Base-by-base conservation (phyloP, 805 yeast genomes). In the Pichia ethanolica region DNA sequence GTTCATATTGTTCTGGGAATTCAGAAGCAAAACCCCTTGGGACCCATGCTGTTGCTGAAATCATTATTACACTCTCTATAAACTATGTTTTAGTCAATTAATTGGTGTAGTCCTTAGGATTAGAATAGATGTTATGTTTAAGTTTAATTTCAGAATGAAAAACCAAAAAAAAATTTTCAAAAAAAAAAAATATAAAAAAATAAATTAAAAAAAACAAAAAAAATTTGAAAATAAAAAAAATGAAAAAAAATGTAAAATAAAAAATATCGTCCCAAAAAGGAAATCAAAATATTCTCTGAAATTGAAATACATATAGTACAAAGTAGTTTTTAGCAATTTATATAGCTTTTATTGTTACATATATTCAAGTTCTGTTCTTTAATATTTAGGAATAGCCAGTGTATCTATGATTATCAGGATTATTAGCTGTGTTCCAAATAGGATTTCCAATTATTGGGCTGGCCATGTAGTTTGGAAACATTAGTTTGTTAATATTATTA, bases 1-100 rank as follows among this genome's bases (percentile, higher is more conserved):
- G 71, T 57, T 88, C 96, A 60, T 89, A 89, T 62, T 85, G 79
- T 60, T 81, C 88, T 6, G 99, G 98, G 63, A 83, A 87, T 66
- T 90, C 97, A 37, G 95, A 79, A 32, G 99, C 95, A 66, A 76
- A 86, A 5, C 99, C 99, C 61, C 96, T 80, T 45, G 98, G 97
- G 27, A 91, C 96, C 98, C 99, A 93, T 46, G 83, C 72, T 44
- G 93, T 82, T 30, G 97, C 85, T 38, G 99, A 89, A 55, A 91
- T 84, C 96, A 90, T 89, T 20, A 27, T 25, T 39, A n/a, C 12
- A 27, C 27, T 20, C 20, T 20, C 2, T 20, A 20, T 20, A 20
- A 20, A 20, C 20, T 20, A 20, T 20, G 20, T 20, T 20, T 20
- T 3, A 20, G 20, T 20, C 20, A 20, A 20, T 20, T 20, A 20